Conservation (phyloP, 139 green algal species). For the Micromonas commoda region DNA sequence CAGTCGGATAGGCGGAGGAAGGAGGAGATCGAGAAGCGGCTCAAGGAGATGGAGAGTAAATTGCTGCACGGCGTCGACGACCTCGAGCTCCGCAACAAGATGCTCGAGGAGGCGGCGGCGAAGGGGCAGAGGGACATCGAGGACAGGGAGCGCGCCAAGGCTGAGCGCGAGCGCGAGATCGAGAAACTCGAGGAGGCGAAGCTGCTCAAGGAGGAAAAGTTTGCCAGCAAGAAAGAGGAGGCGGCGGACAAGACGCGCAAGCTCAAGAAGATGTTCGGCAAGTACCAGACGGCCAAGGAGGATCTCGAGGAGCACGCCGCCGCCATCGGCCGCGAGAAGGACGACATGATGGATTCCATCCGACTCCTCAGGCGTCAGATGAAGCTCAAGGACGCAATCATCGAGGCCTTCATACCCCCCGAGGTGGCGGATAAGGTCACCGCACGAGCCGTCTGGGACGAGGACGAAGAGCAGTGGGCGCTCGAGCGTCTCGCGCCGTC, state of each 20-base stretch:
- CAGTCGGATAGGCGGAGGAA: background rate
- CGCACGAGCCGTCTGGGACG: constrained; percentile 22
- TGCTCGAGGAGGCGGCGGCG: background rate
- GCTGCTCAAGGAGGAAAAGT: constrained; percentile 16
- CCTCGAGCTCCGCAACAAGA: background rate
- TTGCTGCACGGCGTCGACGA: background rate
- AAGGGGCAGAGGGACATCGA: background rate
- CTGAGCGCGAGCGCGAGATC: background rate
- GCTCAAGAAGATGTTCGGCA: constrained; percentile 2
- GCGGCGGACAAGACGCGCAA: background rate
- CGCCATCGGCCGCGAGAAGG: constrained; percentile 20
- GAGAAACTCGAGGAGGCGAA: background rate
- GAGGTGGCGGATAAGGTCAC: constrained; percentile 25
- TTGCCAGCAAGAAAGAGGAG: constrained; percentile 7
- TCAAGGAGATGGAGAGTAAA: background rate
- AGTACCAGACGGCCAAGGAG: constrained; percentile 6
- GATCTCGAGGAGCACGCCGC: constrained; percentile 20
- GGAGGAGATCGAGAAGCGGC: background rate
- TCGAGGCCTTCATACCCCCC: constrained; percentile 29
- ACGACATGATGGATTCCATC: constrained; percentile 42
- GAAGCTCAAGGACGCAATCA: constrained; percentile 38
- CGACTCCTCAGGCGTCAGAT: constrained; percentile 31
- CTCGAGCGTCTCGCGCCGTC: constrained; percentile 25
- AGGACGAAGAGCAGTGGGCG: constrained; percentile 35
- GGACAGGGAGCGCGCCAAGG: background rate